Evolutionary conservation across 1,139 yeast genomes (phyloP), one percentile per base, ranked within the genome.

Genomic region (Meyerozyma guilliermondii): DNA sequence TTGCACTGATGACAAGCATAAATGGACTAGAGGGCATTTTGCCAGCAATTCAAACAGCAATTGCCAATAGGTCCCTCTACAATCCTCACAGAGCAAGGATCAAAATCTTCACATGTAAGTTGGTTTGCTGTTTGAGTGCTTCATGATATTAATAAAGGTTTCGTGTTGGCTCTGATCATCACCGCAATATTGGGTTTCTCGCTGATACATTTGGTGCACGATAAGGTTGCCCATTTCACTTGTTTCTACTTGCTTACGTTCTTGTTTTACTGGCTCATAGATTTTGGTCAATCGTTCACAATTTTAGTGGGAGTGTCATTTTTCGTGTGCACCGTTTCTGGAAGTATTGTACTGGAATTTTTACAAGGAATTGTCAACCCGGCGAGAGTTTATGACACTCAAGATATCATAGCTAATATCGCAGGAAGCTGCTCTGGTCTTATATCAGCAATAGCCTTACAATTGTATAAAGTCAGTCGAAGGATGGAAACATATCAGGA

Each of bases 231-330:
- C 9, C 36, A 33, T 14, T 33, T 33, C n/a, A 33, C 26, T 9
- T 33, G 36, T 6, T 33, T 33, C 24, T 33, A 20, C 24, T 10
- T 33, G n/a, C 36, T 33, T 13, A 33, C 36, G 7, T 33, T 33
- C 24, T 20, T 33, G 23, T 33, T 33, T 8, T 33, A 33, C 24
- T 33, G 36, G 36, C 36, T 33, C 16, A 33, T 33, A 5, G 36
- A 33, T 9, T 33, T 33, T 20, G 36, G 24, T 7, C 36, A 33
- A 13, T 10, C n/a, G 7, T 33, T 33, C 10, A 7, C 11, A 4
- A 7, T 4, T n/a, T 13, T 33, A 9, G 36, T 20, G 13, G 23
- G 14, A 9, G 14, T 13, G 7, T 11, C 36, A 10, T 20, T 33
- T 20, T 9, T 33, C 24, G 36, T 33, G 16, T 33, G 36, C 24